Evolutionary conservation across 495 filamentous ascomycete species (phyloP), one percentile per base, ranked within the genome.

Genomic region (Hypoxylon rickii): DNA sequence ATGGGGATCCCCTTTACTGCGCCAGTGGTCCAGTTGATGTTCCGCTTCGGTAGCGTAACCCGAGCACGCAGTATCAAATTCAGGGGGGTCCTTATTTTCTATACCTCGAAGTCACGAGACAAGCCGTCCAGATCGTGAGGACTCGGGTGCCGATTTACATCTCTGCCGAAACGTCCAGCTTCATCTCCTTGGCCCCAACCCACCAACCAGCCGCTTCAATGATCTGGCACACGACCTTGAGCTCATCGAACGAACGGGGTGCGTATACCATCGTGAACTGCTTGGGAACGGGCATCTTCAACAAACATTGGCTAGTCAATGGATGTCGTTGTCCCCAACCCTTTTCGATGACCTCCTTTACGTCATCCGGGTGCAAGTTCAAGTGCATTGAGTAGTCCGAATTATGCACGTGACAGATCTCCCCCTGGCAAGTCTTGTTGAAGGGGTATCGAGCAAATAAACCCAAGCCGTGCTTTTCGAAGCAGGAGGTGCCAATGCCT

Each of bases 251-350:
- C 56, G 73, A 74, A 37, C 87, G 76, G 0, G 92, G 90, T 18
- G 92, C 89, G 74, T 97, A 97, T 11, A 97, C 79, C 80, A 96
- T 84, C 32, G 89, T 68, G 69, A 88, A 95, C 22, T 86, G 86
- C 8, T 70, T 68, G 1, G 89, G 88, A 44, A 83, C 79, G 58
- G 81, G 89, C 49, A 76, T 75, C 64, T 58, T 76, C 38, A 75
- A 73, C 51, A 70, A 69, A 61, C 68, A 69, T 33, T 71, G 82
- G 53, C 85, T 84, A 2, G 89, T 85, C 54, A 96, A 77, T 1
- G 89, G 89, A 70, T 96, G 90, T n/a, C 90, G 77, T 70, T 96
- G 83, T n/a, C 88, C 92, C 90, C 90, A 96, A 15, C 90, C 88
- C 36, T 83, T 83, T 51, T 91, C 85, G 26, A 96, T 73, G 15